Evolutionary conservation across 2,329 filamentous ascomycete species (phyloP), one percentile per base, ranked within the genome.

Genomic region (Aspergillus niger): DNA sequence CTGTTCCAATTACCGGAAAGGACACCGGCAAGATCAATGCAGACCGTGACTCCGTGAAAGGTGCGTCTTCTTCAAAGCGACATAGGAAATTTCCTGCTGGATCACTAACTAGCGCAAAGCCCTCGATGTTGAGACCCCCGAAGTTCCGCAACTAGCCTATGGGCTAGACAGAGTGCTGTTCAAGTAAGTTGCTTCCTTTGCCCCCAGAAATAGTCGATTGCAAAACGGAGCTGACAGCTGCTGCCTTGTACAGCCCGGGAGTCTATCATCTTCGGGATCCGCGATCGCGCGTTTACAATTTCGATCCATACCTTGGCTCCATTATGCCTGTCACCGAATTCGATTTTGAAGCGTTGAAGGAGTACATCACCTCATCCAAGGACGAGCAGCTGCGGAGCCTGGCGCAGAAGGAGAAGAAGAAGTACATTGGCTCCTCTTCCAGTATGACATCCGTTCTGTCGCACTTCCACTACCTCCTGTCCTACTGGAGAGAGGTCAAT

Each of bases 301-400:
- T 99, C 70, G 94, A 99, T 72, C 95, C 96, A 0, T 97, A 97
- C 71, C 83, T 99, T 20, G 87, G 92, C 62, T 88, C 87, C 55
- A 96, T 99, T 69, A 98, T 98, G 92, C 93, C 95, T 2, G 88
- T 95, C 15, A 81, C 86, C 2, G 91, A 99, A 71, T 99, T 99
- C 71, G 91, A 99, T 71, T 99, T 96, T 75, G 85, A 91, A 60
- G 88, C 92, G 3, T 77, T 99, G 57, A 91, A 91, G 74, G 84
- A 88, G 64, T 99, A 97, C 75, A 87, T 97, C 65, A 97, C 93
- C 0, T 97, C 95, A 0, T 98, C 94, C 8, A 88, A 91, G 72
- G 95, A 99, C 72, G 76, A 79, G 5, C 86, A 83, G 4, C 82
- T 99, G 11, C 83, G 89, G n/a, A 74, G 82, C 1, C 85, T 95